Conservation (phyloP, 176 grass and related monocot species). For the Zoysia pacifica region DNA sequence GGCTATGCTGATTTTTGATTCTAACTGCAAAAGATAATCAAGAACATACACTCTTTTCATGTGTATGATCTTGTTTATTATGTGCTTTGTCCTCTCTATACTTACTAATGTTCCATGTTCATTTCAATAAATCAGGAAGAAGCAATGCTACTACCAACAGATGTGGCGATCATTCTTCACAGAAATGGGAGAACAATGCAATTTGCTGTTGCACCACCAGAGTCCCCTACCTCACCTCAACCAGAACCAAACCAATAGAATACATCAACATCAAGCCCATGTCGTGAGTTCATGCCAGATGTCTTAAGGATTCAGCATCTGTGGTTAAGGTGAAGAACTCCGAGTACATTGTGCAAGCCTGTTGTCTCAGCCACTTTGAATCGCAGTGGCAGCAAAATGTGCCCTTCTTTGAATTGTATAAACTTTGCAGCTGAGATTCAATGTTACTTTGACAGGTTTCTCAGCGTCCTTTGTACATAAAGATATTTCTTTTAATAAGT, state of each 20-base stretch:
- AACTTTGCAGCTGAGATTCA: constrained; percentile 37
- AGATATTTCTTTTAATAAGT: constrained; percentile 29
- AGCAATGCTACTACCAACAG: constrained; percentile 57
- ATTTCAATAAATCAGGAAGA: constrained; percentile 53
- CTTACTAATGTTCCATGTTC: constrained; percentile 10
- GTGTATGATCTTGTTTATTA: neutral
- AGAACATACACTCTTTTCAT: neutral
- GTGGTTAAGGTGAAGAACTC: constrained; percentile 14
- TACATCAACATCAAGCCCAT: neutral
- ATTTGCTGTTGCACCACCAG: constrained; percentile 57
- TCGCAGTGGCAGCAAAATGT: constrained; percentile 12
- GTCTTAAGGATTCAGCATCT: constrained; percentile 3
- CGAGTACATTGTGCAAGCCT: neutral
- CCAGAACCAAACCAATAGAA: constrained; percentile 53
- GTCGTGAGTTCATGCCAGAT: neutral
- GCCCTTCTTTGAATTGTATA: constrained; percentile 23
- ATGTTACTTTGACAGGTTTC: constrained; percentile 22
- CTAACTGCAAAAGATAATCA: neutral
- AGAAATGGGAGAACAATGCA: constrained; percentile 58
- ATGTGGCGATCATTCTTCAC: constrained; percentile 78
- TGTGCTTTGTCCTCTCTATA: neutral
- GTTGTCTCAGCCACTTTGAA: constrained; percentile 11
- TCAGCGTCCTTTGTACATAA: constrained; percentile 49
- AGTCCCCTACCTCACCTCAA: constrained; percentile 47
- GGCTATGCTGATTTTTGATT: neutral